These are phyloP conservation scores for Chaetomidium leptoderma DNA, from an alignment of 495 filamentous ascomycete species.

Conservation along the genomic window DNA sequence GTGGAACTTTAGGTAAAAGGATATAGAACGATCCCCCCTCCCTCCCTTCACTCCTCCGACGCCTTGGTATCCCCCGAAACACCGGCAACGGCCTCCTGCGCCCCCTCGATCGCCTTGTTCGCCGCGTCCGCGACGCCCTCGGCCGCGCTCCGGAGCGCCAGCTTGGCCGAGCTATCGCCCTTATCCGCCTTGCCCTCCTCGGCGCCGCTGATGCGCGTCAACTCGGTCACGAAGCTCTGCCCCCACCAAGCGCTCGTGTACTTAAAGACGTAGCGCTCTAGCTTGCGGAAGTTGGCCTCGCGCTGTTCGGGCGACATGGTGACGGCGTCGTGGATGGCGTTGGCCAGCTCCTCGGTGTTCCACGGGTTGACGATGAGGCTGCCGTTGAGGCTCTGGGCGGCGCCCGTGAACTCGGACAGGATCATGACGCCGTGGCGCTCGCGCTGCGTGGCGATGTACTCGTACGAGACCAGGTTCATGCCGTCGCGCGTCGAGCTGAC, in stretches of 20 bases:
- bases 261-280: slow-evolving; percentile 79
- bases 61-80: slow-evolving; percentile 10
- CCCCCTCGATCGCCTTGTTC: slow-evolving; percentile 19
- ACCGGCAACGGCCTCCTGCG: slow-evolving; percentile 13
- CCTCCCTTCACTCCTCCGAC: background rate
- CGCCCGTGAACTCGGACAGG: slow-evolving; percentile 87
- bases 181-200: slow-evolving; percentile 16
- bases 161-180: background rate
- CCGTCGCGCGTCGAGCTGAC: slow-evolving; percentile 90
- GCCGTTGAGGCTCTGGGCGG: slow-evolving; percentile 80
- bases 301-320: slow-evolving; percentile 83
- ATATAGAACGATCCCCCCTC: too few relatives aligned
- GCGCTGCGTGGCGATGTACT: slow-evolving; percentile 88
- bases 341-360: slow-evolving; percentile 83
- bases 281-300: slow-evolving; percentile 71
- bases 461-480: slow-evolving; percentile 95
- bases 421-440: slow-evolving; percentile 83
- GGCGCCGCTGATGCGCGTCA: slow-evolving; percentile 52
- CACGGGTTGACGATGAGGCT: slow-evolving; percentile 87
- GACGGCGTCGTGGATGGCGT: slow-evolving; percentile 77
- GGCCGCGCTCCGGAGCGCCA: slow-evolving; percentile 6
- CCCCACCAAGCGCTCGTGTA: slow-evolving; percentile 98
- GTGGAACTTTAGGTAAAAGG: too few relatives aligned
- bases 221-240: slow-evolving; percentile 83
- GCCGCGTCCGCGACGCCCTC: slow-evolving; percentile 22